Evolutionary conservation across 164 flowering plant genomes (phyloP).

Genomic region (Echeveria elegans): DNA sequence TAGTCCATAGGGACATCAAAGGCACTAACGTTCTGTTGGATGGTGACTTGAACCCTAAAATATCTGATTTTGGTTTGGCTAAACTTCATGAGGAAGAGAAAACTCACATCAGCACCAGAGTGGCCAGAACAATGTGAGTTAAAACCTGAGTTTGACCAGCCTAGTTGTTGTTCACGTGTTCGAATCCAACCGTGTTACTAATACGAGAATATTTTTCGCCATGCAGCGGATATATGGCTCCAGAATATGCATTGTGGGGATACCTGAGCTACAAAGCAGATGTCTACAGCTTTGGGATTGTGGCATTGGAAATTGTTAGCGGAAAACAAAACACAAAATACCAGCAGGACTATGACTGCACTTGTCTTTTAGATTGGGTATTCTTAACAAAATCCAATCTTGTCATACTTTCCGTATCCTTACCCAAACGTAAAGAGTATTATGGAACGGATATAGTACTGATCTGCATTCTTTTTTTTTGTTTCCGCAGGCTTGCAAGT

Average conservation of each 20-base stretch:
- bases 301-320: conserved; percentile 38
- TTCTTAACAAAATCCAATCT: neutral
- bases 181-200: too few relatives aligned
- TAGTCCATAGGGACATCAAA: conserved; percentile 69
- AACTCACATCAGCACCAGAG: conserved; percentile 53
- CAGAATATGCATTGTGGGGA: conserved; percentile 40
- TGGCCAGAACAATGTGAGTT: conserved; percentile 52
- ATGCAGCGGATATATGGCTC: conserved; percentile 41
- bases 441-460: neutral
- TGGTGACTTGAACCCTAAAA: conserved; percentile 40
- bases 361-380: conserved; percentile 48
- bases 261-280: conserved; percentile 45
- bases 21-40: conserved; percentile 58
- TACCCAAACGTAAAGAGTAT: too few relatives aligned
- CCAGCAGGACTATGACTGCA: conserved; percentile 15
- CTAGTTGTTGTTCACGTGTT: neutral
- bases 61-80: conserved; percentile 69
- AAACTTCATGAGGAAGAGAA: conserved; percentile 56
- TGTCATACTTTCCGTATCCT: too few relatives aligned
- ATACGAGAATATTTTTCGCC: too few relatives aligned
- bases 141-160: neutral
- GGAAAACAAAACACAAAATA: conserved; percentile 33
- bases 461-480: neutral
- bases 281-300: conserved; percentile 51
- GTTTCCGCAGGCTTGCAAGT: conserved; percentile 27